Percentiles rank a stretch among this genome's conserved stretches.
phyloP scores from a whole-genome alignment of 305 asterid species.

The Rubia occidens region DNA sequence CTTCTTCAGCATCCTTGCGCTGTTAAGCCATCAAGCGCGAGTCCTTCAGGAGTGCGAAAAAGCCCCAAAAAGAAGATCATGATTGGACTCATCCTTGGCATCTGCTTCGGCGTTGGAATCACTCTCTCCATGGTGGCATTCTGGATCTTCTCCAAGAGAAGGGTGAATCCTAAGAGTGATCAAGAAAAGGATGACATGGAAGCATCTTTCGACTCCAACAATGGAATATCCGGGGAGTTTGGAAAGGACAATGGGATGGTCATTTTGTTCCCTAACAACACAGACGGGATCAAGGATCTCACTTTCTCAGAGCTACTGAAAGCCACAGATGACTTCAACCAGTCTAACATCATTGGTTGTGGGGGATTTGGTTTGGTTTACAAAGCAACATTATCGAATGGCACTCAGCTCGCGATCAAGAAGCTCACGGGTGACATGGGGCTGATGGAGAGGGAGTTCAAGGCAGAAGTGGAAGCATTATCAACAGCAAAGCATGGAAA shows the following conservation, averaged over 20 bases:
- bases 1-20: slow-evolving; percentile 42
- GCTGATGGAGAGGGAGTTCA: slow-evolving; percentile 89
- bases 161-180: slow-evolving; percentile 41
- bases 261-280: slow-evolving; percentile 61
- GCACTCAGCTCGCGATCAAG: slow-evolving; percentile 79
- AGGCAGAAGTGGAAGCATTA: slow-evolving; percentile 85
- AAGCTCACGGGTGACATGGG: slow-evolving; percentile 95
- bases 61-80: slow-evolving; percentile 49
- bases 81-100: slow-evolving; percentile 46
- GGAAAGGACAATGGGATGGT: slow-evolving; percentile 61
- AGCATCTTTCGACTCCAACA: slow-evolving; percentile 53
- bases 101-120: slow-evolving; percentile 55
- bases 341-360: slow-evolving; percentile 81
- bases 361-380: slow-evolving; percentile 97
- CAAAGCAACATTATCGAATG: slow-evolving; percentile 65
- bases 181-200: slow-evolving; percentile 47
- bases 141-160: slow-evolving; percentile 61
- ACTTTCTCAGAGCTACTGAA: slow-evolving; percentile 60
- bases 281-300: slow-evolving; percentile 53
- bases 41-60: slow-evolving; percentile 20
- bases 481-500: slow-evolving; percentile 90
- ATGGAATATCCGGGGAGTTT: slow-evolving; percentile 53
- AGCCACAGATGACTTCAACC: slow-evolving; percentile 90
- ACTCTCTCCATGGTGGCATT: slow-evolving; percentile 44
- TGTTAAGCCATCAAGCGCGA: slow-evolving; percentile 21